phyloP scores from a whole-genome alignment of 2,329 filamentous ascomycete genomes.

The Aureobasidium lini region DNA sequence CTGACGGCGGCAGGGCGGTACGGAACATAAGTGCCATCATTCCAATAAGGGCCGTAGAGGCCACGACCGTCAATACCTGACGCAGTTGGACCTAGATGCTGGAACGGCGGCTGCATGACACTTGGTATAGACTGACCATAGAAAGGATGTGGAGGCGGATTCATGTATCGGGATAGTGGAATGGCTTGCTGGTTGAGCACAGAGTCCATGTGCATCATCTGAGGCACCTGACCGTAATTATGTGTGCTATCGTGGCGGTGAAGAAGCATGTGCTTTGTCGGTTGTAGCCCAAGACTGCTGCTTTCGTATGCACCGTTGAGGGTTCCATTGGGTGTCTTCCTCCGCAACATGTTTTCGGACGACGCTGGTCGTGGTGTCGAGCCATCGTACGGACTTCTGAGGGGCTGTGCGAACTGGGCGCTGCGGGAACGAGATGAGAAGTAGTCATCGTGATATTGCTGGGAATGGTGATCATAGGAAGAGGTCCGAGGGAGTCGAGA shows the following conservation, averaged over 20 bases:
- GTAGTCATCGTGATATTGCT: slow-evolving; percentile 15
- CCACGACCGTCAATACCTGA: slow-evolving; percentile 49
- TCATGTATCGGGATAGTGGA: slow-evolving; percentile 6
- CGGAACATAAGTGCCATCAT: slow-evolving; percentile 54
- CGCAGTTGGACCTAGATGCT: slow-evolving; percentile 52
- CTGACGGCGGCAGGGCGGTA: slow-evolving; percentile 52
- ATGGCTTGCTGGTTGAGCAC: slow-evolving; percentile 50
- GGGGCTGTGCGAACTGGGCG: slow-evolving; percentile 13
- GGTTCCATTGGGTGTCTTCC: slow-evolving; percentile 93
- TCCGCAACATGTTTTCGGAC: slow-evolving; percentile 69
- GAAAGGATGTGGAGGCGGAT: slow-evolving; percentile 14
- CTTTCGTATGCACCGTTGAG: slow-evolving; percentile 88
- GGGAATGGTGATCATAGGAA: slow-evolving; percentile 10
- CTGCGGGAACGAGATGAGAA: slow-evolving; percentile 1
- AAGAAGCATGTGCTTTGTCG: slow-evolving; percentile 74
- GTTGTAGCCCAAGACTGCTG: slow-evolving; percentile 36
- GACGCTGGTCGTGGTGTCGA: background rate
- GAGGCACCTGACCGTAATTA: slow-evolving; percentile 13
- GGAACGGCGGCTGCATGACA: slow-evolving; percentile 52
- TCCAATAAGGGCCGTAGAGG: slow-evolving; percentile 56
- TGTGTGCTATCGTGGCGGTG: slow-evolving; percentile 31
- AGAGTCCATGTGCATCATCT: slow-evolving; percentile 51
- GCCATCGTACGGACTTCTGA: slow-evolving; percentile 11
- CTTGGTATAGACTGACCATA: slow-evolving; percentile 47
- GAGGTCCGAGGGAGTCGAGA: slow-evolving; percentile 17